Base-by-base conservation (phyloP, 768 basidiomycete species). In the Phanerochaete carnosa region DNA sequence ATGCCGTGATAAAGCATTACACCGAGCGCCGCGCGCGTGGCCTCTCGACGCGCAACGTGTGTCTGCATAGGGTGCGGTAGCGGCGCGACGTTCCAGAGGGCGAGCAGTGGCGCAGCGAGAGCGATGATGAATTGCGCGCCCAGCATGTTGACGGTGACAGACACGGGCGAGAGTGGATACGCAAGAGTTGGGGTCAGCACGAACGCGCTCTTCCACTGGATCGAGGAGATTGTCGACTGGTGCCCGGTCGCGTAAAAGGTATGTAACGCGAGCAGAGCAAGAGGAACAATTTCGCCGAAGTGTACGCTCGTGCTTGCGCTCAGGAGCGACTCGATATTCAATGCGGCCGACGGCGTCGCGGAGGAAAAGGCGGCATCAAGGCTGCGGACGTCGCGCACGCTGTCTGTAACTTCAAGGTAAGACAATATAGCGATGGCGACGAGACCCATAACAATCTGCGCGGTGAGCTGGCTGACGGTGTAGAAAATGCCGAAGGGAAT, bases 171-270 rank as follows among this genome's bases (percentile, higher is more conserved):
- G 66, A 85, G 83, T 0, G 90, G 87, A 70, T 92, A 94, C 12
- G 74, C 77, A 46, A 94, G 77, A 0, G 80, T 84, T 2, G 83
- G 76, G 1, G 86, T 83, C 58, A 99, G 80, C 29, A 98, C 71
- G 73, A 98, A 99, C 7, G 91, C 95, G 1, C 89, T 76, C 72
- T 97, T 97, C 97, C 96, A 99, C 66, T 98, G 96, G 45, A 99
- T 83, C 2, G 92, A 90, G 1, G 93, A 83, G 39, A 98, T 79
- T 2, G 88, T 88, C 1, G 94, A 82, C 73, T 98, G 95, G 68
- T 99, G 97, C 1, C 97, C 96, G 0, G 95, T 98, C 0, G 84
- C 79, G 70, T 90, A 92, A 80, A 95, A 98, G 8, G 83, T 73
- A 52, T 92, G 82, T 39, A 90, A 73, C 0, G 87, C 89, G 12